Evolutionary conservation across 345 rosid genomes (phyloP).

Genomic region (Noccaea bulbosa): DNA sequence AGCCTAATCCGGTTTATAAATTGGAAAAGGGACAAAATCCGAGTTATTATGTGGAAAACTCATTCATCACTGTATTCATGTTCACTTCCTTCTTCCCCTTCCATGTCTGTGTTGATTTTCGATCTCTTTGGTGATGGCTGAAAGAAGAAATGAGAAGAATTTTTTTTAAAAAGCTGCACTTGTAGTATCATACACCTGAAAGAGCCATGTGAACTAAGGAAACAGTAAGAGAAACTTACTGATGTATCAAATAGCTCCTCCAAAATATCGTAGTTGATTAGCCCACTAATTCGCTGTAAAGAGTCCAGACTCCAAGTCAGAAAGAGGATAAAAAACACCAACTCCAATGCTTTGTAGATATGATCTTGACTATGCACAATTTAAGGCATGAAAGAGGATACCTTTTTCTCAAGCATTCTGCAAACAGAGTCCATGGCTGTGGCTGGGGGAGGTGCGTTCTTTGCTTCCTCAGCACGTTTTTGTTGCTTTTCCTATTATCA

Average conservation of each 20-base stretch:
- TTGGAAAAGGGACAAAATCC: too few relatives aligned
- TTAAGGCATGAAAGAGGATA: background rate
- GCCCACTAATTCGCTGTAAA: conserved; percentile 69
- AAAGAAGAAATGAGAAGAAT: conserved; percentile 12
- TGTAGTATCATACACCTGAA: too few relatives aligned
- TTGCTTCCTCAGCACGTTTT: conserved; percentile 81
- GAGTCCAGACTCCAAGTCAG: conserved; percentile 18
- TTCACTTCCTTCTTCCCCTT: background rate
- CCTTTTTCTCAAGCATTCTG: conserved; percentile 73
- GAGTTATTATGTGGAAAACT: too few relatives aligned
- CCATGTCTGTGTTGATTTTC: background rate
- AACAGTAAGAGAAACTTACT: background rate
- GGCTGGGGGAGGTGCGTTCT: conserved; percentile 59
- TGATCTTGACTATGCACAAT: background rate
- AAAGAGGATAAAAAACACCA: background rate
- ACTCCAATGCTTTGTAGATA: background rate
- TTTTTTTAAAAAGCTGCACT: background rate
- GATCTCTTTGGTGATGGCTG: conserved; percentile 7
- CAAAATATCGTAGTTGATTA: conserved; percentile 22
- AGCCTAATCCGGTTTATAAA: too few relatives aligned
- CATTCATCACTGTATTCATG: background rate
- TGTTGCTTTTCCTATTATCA: conserved; percentile 71
- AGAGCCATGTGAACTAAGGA: background rate
- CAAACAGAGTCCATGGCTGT: conserved; percentile 74
- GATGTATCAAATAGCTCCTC: background rate